These are phyloP conservation scores for Stygiomarasmius scandens DNA, from an alignment of 1,284 basidiomycete species.

Conservation along the genomic window DNA sequence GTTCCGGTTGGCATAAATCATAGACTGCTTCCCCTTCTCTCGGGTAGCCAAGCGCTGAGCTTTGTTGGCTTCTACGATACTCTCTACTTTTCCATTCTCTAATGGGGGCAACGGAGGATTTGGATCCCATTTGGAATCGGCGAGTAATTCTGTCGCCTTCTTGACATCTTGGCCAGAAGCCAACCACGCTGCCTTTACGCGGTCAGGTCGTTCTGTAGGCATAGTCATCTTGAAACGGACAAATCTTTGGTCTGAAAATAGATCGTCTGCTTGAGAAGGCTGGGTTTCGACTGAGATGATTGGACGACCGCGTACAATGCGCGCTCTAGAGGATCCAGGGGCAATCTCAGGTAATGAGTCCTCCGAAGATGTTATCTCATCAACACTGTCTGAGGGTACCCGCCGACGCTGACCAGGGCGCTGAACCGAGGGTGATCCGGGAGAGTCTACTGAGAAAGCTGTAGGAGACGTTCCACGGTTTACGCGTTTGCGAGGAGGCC, in stretches of 20 bases:
- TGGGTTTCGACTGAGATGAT: slow-evolving; percentile 28
- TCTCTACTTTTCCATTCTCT: slow-evolving; percentile 61
- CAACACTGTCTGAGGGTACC: slow-evolving; percentile 34
- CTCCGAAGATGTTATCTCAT: slow-evolving; percentile 29
- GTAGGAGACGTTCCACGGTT: slow-evolving; percentile 51
- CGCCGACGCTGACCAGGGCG: slow-evolving; percentile 53
- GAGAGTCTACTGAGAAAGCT: slow-evolving; percentile 43
- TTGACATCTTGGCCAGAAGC: slow-evolving; percentile 60
- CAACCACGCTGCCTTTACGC: slow-evolving; percentile 65
- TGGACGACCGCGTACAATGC: slow-evolving; percentile 57
- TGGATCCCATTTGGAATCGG: slow-evolving; percentile 58
- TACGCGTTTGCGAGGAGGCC: slow-evolving; percentile 69
- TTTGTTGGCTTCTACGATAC: slow-evolving; percentile 68
- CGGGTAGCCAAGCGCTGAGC: slow-evolving; percentile 62
- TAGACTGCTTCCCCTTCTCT: slow-evolving; percentile 75
- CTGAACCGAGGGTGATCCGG: slow-evolving; percentile 60
- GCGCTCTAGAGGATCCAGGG: slow-evolving; percentile 49
- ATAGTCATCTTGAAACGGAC: slow-evolving; percentile 64
- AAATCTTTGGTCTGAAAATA: slow-evolving; percentile 46
- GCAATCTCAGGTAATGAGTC: slow-evolving; percentile 23
- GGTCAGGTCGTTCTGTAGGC: slow-evolving; percentile 46
- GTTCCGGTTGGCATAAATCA: slow-evolving; percentile 72
- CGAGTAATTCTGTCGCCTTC: slow-evolving; percentile 58
- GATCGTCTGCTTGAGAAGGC: slow-evolving; percentile 23
- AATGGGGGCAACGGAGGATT: slow-evolving; percentile 26